phyloP scores from a whole-genome alignment of 2,329 filamentous ascomycete species.

The Apiospora sp. region DNA sequence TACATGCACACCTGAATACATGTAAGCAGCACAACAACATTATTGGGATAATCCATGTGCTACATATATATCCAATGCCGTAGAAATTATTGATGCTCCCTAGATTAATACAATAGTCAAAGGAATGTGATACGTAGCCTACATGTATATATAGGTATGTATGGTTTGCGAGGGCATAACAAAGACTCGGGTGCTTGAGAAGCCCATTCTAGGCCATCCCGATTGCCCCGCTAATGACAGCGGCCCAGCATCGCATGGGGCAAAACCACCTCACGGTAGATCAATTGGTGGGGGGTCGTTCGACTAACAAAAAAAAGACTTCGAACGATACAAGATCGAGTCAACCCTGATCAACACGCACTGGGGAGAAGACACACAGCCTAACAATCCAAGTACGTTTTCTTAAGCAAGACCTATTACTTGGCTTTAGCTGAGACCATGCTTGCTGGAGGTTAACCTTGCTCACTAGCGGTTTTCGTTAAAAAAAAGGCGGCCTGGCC shows the following conservation, averaged over 20 bases:
- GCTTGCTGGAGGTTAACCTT: neutral
- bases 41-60: neutral
- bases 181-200: neutral
- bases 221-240: slow-evolving; percentile 4
- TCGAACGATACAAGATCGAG: neutral
- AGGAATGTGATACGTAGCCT: neutral
- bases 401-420: neutral
- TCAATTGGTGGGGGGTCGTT: slow-evolving; percentile 14
- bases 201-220: neutral
- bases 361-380: neutral
- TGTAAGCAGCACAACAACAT: neutral
- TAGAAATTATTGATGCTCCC: neutral
- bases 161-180: neutral
- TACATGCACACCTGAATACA: neutral
- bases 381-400: neutral
- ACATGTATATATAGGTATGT: too few relatives aligned
- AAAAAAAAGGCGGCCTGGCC: neutral
- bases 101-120: neutral
- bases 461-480: neutral
- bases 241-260: neutral
- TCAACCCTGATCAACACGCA: neutral
- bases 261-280: neutral
- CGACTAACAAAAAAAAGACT: slow-evolving; percentile 8
- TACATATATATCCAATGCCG: neutral
- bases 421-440: neutral